These are phyloP conservation scores for Suhomyces vadensis DNA, from an alignment of 805 yeast genomes.

Conservation along the genomic window DNA sequence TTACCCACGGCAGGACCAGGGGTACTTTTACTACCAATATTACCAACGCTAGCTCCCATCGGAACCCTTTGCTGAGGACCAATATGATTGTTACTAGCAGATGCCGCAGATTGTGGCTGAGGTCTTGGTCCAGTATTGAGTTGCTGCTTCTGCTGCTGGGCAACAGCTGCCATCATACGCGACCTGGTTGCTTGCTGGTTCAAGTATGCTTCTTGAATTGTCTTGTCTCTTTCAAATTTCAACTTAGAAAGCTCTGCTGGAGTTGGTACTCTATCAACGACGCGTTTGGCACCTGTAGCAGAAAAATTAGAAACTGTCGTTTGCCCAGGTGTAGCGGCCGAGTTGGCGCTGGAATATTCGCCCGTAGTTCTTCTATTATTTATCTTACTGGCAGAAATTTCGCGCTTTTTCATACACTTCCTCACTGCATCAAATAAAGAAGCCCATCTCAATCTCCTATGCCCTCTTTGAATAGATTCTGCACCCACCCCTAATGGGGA, in stretches of 20 bases:
- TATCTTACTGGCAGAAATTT: constrained; percentile 50
- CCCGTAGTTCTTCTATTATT: constrained; percentile 10
- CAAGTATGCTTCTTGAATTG: constrained; percentile 72
- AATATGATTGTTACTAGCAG: constrained; percentile 3
- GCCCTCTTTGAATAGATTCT: constrained; percentile 93
- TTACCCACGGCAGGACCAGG: constrained; percentile 5
- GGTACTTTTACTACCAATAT: background rate
- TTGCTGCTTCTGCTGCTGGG: constrained; percentile 28
- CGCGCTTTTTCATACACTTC: constrained; percentile 86
- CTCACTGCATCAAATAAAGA: constrained; percentile 95
- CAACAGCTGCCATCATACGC: constrained; percentile 45
- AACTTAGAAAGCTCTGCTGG: constrained; percentile 83
- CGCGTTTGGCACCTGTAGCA: constrained; percentile 24
- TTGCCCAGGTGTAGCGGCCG: background rate
- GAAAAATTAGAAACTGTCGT: background rate
- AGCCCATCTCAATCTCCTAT: constrained; percentile 89
- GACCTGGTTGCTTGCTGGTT: constrained; percentile 45
- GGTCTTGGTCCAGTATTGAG: constrained; percentile 17
- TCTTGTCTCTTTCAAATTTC: constrained; percentile 83
- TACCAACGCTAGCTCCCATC: constrained; percentile 2
- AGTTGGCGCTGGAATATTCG: constrained; percentile 3
- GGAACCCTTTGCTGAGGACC: constrained; percentile 11
- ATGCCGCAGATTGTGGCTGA: constrained; percentile 7
- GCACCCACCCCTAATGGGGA: constrained; percentile 92
- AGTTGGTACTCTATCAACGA: constrained; percentile 53